phyloP scores from a whole-genome alignment of 306 rosid species.

The Castanopsis chinensis region DNA sequence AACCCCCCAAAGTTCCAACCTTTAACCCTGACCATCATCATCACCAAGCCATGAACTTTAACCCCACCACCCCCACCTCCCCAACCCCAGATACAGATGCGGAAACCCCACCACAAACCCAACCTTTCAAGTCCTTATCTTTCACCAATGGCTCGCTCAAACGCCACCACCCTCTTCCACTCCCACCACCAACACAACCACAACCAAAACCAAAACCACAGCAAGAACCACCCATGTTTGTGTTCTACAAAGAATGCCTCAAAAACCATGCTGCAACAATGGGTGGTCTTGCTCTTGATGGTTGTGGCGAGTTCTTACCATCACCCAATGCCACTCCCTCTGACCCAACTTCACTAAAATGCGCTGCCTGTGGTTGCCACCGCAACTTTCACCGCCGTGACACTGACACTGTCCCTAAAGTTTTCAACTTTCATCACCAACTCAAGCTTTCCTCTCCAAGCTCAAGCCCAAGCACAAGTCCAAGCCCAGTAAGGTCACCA shows the following conservation, averaged over 20 bases:
- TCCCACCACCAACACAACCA: background rate
- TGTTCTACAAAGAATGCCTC: constrained; percentile 72
- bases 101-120: constrained; percentile 44
- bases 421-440: constrained; percentile 28
- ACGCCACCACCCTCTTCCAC: constrained; percentile 31
- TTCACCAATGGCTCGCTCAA: constrained; percentile 54
- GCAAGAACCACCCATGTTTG: constrained; percentile 9
- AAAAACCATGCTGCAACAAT: constrained; percentile 83
- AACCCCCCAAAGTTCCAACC: constrained; percentile 17
- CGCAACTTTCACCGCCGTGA: constrained; percentile 97
- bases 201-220: constrained; percentile 1
- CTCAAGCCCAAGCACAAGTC: constrained; percentile 50
- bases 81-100: constrained; percentile 35
- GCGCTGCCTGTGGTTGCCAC: constrained; percentile 96
- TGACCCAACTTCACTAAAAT: constrained; percentile 75
- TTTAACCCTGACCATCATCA: background rate
- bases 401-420: constrained; percentile 30
- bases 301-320: constrained; percentile 90
- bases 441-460: constrained; percentile 27
- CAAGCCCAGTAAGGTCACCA: constrained; percentile 50
- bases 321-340: constrained; percentile 36
- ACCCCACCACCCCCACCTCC: constrained; percentile 14
- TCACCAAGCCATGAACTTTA: constrained; percentile 47
- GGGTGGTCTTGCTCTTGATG: constrained; percentile 88
- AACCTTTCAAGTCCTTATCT: constrained; percentile 38